A percentile compares a stretch with the other conserved stretches of the same genome.
phyloP scores from a whole-genome alignment of 768 basidiomycete genomes.

The Rossbeevera mucosa region DNA sequence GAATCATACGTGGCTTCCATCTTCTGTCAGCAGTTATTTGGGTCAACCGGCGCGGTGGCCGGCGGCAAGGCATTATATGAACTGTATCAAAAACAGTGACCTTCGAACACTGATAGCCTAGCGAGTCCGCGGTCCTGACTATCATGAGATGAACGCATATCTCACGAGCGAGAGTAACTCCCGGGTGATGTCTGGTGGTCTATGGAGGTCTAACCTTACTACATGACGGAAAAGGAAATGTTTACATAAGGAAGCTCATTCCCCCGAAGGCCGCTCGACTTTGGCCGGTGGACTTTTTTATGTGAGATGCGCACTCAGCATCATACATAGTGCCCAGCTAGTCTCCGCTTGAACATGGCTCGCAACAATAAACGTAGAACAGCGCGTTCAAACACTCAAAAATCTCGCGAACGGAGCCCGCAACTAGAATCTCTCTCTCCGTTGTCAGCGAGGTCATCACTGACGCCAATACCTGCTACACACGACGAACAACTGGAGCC shows the following conservation, averaged over 20 bases:
- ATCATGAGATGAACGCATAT: background rate
- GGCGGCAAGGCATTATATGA: no score
- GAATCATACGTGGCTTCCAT: no score
- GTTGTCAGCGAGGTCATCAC: slow-evolving; percentile 27
- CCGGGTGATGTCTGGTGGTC: no score
- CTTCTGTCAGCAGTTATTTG: no score
- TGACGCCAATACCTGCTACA: slow-evolving; percentile 24
- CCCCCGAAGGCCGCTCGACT: background rate
- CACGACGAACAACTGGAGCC: slow-evolving; percentile 14
- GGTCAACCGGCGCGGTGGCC: background rate
- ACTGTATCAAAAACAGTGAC: background rate
- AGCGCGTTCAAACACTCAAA: slow-evolving; percentile 35
- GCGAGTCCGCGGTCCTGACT: background rate
- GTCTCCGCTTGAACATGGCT: slow-evolving; percentile 34
- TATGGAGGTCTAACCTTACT: no score
- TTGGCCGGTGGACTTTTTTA: slow-evolving; percentile 11
- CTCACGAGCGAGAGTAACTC: no score
- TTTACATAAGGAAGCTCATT: slow-evolving; percentile 24
- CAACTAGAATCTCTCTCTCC: slow-evolving; percentile 30
- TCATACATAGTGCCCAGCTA: slow-evolving; percentile 8
- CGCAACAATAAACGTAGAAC: slow-evolving; percentile 39
- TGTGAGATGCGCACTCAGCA: slow-evolving; percentile 6
- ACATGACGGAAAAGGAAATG: slow-evolving; percentile 14
- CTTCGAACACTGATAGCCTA: background rate
- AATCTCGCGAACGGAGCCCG: slow-evolving; percentile 33